These are phyloP conservation scores for Aspergillus heteromorphus DNA, from an alignment of 495 filamentous ascomycete species.

Conservation along the genomic window DNA sequence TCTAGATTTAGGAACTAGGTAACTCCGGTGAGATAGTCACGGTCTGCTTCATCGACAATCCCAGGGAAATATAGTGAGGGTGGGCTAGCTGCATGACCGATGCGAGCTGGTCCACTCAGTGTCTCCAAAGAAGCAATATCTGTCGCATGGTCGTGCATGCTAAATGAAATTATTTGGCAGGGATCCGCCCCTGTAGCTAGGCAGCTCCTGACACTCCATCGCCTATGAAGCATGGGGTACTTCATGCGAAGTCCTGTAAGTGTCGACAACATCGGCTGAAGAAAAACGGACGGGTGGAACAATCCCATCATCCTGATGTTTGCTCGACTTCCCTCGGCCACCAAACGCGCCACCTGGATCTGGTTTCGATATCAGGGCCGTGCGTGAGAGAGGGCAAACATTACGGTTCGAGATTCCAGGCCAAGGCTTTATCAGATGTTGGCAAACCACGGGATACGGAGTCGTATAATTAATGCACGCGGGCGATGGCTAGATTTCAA, in stretches of 20 bases:
- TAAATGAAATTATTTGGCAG: constrained; percentile 14
- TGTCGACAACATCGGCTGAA: background rate
- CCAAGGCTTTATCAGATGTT: background rate
- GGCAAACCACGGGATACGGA: background rate
- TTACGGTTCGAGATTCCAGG: background rate
- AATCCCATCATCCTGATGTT: background rate
- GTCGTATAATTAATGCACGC: background rate
- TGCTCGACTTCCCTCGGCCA: too few relatives aligned
- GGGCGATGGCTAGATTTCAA: constrained; percentile 1
- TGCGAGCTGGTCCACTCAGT: constrained; percentile 16
- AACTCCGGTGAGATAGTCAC: constrained; percentile 8
- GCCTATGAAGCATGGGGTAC: background rate
- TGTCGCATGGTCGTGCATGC: constrained; percentile 12
- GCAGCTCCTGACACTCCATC: background rate
- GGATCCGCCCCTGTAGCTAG: constrained; percentile 11
- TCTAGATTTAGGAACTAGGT: constrained; percentile 6
- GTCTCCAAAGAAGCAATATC: constrained; percentile 9
- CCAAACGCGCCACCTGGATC: background rate
- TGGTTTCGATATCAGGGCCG: background rate
- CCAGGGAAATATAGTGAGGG: constrained; percentile 5
- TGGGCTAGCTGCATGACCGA: constrained; percentile 19
- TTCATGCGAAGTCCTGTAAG: background rate
- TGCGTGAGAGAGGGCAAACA: background rate
- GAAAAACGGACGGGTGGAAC: background rate
- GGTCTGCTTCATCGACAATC: constrained; percentile 5